phyloP scores from a whole-genome alignment of 2,329 filamentous ascomycete species.

The Beauveria sp. region DNA sequence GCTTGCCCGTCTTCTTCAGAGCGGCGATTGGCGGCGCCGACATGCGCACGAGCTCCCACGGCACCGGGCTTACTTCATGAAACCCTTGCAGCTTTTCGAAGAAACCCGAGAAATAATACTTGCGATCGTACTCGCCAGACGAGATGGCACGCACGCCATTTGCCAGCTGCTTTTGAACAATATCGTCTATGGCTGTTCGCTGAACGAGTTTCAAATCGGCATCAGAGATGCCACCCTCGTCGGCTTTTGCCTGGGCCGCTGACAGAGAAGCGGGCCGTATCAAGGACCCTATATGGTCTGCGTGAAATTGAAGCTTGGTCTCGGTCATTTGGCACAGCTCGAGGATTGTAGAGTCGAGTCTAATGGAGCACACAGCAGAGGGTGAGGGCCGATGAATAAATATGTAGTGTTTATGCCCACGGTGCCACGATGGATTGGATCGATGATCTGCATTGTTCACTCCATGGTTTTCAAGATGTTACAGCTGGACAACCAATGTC shows the following conservation, averaged over 20 bases:
- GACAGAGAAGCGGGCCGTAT: conserved; percentile 58
- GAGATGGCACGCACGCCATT: conserved; percentile 57
- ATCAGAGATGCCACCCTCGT: conserved; percentile 33
- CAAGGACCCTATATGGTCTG: conserved; percentile 65
- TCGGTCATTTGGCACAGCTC: not conserved
- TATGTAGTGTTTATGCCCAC: too few relatives aligned
- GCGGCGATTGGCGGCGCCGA: conserved; percentile 33
- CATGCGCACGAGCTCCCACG: conserved; percentile 29
- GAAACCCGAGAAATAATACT: conserved; percentile 42
- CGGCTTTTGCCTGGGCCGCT: conserved; percentile 40
- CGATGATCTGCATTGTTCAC: too few relatives aligned
- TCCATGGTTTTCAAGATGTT: too few relatives aligned
- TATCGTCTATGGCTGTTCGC: conserved; percentile 54
- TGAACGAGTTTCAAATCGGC: conserved; percentile 47
- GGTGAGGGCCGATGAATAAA: not conserved
- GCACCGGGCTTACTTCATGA: conserved; percentile 29
- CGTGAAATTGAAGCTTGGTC: conserved; percentile 50
- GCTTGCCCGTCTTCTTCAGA: conserved; percentile 29
- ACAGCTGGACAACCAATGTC: too few relatives aligned
- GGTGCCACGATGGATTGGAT: too few relatives aligned
- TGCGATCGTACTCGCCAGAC: conserved; percentile 59
- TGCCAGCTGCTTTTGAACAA: conserved; percentile 57
- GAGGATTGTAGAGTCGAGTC: not conserved
- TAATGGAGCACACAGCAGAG: not conserved
- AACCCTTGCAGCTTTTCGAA: conserved; percentile 39